Percentiles rank a stretch among this genome's conserved stretches.
Conservation (phyloP, 108 stramenopile species). For the Cylindrotheca fusiformis region DNA sequence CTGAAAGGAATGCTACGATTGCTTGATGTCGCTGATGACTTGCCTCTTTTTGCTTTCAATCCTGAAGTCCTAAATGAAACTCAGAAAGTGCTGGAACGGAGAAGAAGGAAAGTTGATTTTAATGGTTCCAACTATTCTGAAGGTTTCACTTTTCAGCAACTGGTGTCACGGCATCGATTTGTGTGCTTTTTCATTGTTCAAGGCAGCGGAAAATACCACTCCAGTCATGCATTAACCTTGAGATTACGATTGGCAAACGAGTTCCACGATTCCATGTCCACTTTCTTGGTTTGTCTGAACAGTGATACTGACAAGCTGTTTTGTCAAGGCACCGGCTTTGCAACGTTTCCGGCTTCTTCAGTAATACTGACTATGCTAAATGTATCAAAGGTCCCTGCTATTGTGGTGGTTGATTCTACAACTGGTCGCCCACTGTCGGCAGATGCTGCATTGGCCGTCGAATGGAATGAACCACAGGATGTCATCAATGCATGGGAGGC, state of each 20-base stretch:
- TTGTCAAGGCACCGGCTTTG: constrained; percentile 32
- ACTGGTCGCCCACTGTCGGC: constrained; percentile 10
- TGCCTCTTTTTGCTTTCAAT: background rate
- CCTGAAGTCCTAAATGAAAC: background rate
- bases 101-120: background rate
- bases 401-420: constrained; percentile 19
- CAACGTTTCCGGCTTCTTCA: constrained; percentile 5
- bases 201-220: constrained; percentile 12
- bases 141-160: constrained; percentile 8
- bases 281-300: constrained; percentile 18
- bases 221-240: constrained; percentile 15
- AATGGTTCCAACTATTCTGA: background rate
- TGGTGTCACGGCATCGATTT: constrained; percentile 10
- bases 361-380: constrained; percentile 20
- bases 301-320: constrained; percentile 5
- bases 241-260: constrained; percentile 17
- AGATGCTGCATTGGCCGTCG: constrained; percentile 26
- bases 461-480: constrained; percentile 19
- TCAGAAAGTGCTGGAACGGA: background rate
- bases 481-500: constrained; percentile 27
- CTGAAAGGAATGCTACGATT: too few relatives aligned
- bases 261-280: constrained; percentile 29
- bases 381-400: constrained; percentile 16
- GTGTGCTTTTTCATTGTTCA: constrained; percentile 30
- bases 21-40: background rate